phyloP scores from a whole-genome alignment of 805 yeast genomes.

The Sugiyamaella smithiae region DNA sequence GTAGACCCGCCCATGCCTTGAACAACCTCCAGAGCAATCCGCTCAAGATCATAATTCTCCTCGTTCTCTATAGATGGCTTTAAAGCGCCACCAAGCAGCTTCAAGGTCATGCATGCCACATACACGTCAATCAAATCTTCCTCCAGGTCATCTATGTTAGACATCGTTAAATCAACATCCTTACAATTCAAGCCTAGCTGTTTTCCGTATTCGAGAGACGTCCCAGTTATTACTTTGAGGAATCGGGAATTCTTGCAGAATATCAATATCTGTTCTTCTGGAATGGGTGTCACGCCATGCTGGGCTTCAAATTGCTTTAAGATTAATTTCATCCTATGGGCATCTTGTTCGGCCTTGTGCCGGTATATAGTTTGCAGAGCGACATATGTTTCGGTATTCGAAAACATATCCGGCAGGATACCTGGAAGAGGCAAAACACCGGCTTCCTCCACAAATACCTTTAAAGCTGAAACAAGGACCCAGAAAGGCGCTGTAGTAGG shows the following conservation, averaged over 20 bases:
- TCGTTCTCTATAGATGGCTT: too few species aligned
- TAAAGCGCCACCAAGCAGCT: too few species aligned
- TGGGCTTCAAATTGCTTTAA: constrained; percentile 32
- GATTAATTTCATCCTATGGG: not conserved
- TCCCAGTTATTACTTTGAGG: constrained; percentile 50
- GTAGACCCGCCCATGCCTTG: too few species aligned
- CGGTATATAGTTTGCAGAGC: constrained; percentile 56
- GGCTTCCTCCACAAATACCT: constrained; percentile 37
- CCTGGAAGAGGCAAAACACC: constrained; percentile 68
- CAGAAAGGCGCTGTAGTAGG: constrained; percentile 47
- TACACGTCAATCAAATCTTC: constrained; percentile 24
- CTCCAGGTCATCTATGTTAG: constrained; percentile 14
- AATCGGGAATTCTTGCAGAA: constrained; percentile 64
- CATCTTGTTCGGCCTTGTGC: constrained; percentile 35
- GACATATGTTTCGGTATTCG: constrained; percentile 63
- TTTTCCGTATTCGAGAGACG: constrained; percentile 23
- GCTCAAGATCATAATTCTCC: too few species aligned
- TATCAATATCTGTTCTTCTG: constrained; percentile 38
- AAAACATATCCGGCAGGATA: constrained; percentile 82
- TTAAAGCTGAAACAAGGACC: constrained; percentile 56
- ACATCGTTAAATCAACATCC: too few species aligned
- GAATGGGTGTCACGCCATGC: constrained; percentile 43
- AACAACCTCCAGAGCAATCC: too few species aligned
- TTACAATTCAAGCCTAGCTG: too few species aligned
- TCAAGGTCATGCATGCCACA: constrained; percentile 27